Evolutionary conservation across 1,139 yeast genomes (phyloP).

Genomic region (Magnusiomyces clavatus): DNA sequence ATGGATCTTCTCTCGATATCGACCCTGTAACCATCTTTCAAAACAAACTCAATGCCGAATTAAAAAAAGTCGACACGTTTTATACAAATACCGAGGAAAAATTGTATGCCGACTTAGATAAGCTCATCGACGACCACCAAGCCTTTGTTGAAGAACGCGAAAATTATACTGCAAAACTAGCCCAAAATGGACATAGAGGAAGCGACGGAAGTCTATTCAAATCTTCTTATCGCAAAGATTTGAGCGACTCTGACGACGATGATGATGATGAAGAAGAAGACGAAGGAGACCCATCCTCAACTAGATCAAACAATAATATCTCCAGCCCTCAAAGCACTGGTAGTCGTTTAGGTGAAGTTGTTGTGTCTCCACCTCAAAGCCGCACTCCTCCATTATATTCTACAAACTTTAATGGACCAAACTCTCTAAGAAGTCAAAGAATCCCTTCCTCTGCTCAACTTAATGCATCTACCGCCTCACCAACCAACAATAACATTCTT

Average conservation of each 20-base stretch:
- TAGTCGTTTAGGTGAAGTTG: too few relatives aligned
- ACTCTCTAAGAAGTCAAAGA: too few relatives aligned
- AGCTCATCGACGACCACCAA: slow-evolving; percentile 36
- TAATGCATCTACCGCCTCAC: too few relatives aligned
- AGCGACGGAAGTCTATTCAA: too few relatives aligned
- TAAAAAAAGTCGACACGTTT: slow-evolving; percentile 49
- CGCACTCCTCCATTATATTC: too few relatives aligned
- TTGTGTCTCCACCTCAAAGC: too few relatives aligned
- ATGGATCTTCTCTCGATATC: slow-evolving; percentile 18
- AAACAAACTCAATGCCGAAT: slow-evolving; percentile 47
- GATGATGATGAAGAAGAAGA: slow-evolving; percentile 15
- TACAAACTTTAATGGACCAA: too few relatives aligned
- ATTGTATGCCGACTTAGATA: slow-evolving; percentile 40
- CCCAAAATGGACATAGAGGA: neutral
- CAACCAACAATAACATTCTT: too few relatives aligned
- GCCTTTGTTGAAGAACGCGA: slow-evolving; percentile 26
- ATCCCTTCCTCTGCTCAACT: too few relatives aligned
- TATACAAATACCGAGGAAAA: slow-evolving; percentile 44
- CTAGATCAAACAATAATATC: too few relatives aligned
- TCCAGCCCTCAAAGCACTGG: too few relatives aligned
- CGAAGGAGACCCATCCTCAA: too few relatives aligned
- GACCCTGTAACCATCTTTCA: slow-evolving; percentile 47
- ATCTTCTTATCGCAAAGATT: slow-evolving; percentile 11
- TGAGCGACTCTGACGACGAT: slow-evolving; percentile 14
- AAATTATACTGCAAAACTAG: slow-evolving; percentile 16